Conservation (phyloP, 2,329 filamentous ascomycete species). For the Phoma herbarum region DNA sequence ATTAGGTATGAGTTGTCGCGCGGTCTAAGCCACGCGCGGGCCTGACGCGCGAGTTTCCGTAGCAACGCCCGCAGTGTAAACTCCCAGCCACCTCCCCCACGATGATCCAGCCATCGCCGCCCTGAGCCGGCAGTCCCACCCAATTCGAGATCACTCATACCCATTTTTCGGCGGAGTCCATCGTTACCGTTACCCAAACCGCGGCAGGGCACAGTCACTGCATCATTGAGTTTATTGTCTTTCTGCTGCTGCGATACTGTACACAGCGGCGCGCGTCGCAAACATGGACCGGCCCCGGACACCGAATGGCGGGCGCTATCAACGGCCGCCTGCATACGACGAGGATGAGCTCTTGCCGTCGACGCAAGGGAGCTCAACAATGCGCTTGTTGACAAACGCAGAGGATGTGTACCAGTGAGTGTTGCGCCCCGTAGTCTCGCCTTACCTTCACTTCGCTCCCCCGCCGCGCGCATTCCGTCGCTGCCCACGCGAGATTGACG, state of each 20-base stretch:
- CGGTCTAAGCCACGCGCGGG: slow-evolving; percentile 18
- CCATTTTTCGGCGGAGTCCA: slow-evolving; percentile 22
- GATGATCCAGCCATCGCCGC: slow-evolving; percentile 15
- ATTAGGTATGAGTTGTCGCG: slow-evolving; percentile 14
- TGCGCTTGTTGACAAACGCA: slow-evolving; percentile 60
- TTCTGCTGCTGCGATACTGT: background rate
- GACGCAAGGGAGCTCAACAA: slow-evolving; percentile 55
- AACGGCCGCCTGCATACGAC: slow-evolving; percentile 57
- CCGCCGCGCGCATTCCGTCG: slow-evolving; percentile 25
- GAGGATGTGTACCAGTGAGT: slow-evolving; percentile 56
- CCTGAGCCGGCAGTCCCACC: slow-evolving; percentile 22
- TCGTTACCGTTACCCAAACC: slow-evolving; percentile 24
- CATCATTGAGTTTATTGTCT: slow-evolving; percentile 3
- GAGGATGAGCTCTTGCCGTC: slow-evolving; percentile 50
- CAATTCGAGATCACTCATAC: slow-evolving; percentile 29
- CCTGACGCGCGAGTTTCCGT: background rate
- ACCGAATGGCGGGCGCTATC: slow-evolving; percentile 48
- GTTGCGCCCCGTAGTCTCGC: slow-evolving; percentile 28
- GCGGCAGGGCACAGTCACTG: slow-evolving; percentile 5
- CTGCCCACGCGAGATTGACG: slow-evolving; percentile 28
- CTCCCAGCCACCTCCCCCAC: background rate
- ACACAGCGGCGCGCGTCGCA: slow-evolving; percentile 29
- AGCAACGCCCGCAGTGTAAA: slow-evolving; percentile 3
- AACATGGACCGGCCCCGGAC: slow-evolving; percentile 48
- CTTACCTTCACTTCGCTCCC: slow-evolving; percentile 8